These are phyloP conservation scores for Fomitopsis betulina DNA, from an alignment of 1,284 basidiomycete species.

Conservation along the genomic window DNA sequence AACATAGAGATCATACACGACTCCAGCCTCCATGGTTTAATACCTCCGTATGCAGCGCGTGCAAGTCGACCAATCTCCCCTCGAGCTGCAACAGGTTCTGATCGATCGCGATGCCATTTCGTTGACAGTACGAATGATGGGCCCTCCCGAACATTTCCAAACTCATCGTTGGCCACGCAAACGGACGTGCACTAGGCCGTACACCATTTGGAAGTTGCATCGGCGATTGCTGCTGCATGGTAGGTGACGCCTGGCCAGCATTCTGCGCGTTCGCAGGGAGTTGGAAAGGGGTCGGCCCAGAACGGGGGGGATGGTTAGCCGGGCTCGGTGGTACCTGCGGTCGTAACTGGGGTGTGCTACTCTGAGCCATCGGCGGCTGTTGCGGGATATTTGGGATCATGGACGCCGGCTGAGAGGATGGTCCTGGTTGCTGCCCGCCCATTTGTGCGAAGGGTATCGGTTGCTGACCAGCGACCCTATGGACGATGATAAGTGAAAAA, in stretches of 20 bases:
- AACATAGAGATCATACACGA: constrained; percentile 34
- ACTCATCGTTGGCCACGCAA: constrained; percentile 20
- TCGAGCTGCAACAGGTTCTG: constrained; percentile 42
- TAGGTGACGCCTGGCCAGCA: constrained; percentile 8
- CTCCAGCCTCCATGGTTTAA: constrained; percentile 48
- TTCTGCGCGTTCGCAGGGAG: constrained; percentile 2
- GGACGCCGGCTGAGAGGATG: constrained; percentile 3
- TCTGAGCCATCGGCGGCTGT: constrained; percentile 11
- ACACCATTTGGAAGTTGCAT: neutral
- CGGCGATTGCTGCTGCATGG: constrained; percentile 5
- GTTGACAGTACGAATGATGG: constrained; percentile 43
- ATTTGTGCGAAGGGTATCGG: neutral
- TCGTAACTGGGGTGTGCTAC: constrained; percentile 16
- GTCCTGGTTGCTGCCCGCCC: constrained; percentile 8
- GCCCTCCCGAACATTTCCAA: constrained; percentile 44
- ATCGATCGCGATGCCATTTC: constrained; percentile 36
- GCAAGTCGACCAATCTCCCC: constrained; percentile 48
- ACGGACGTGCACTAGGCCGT: neutral
- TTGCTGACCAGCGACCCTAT: neutral
- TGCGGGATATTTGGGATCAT: constrained; percentile 8
- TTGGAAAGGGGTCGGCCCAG: constrained; percentile 12
- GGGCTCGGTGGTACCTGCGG: constrained; percentile 12
- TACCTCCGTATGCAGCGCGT: constrained; percentile 52
- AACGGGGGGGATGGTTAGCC: constrained; percentile 7
- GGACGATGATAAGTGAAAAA: neutral